Evolutionary conservation across 331 rosid species (phyloP).

Genomic region (Phaseolus coccineus): DNA sequence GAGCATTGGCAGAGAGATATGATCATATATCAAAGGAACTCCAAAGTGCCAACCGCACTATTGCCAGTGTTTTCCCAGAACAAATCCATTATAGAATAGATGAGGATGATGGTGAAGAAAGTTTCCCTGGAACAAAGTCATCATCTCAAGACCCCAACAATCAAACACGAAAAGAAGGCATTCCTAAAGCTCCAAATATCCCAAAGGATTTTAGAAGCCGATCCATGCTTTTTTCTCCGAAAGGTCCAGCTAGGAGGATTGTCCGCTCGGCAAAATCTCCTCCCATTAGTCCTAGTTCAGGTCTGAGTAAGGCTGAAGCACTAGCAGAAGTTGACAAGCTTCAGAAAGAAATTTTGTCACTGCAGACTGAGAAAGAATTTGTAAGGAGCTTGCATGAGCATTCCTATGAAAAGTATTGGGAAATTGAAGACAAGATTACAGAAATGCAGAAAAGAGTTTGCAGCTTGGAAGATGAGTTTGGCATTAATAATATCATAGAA

Average conservation of each 20-base stretch:
- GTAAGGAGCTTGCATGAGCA: slow-evolving; percentile 77
- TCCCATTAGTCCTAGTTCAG: slow-evolving; percentile 51
- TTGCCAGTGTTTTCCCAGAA: slow-evolving; percentile 80
- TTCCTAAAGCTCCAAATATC: slow-evolving; percentile 68
- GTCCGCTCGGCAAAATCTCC: slow-evolving; percentile 47
- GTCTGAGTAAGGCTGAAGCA: slow-evolving; percentile 70
- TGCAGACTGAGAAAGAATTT: slow-evolving; percentile 93
- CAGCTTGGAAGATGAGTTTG: slow-evolving; percentile 75
- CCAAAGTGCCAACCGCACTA: slow-evolving; percentile 90
- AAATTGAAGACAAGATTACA: slow-evolving; percentile 64
- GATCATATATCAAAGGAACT: slow-evolving; percentile 82
- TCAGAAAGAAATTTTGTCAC: slow-evolving; percentile 76
- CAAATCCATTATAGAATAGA: slow-evolving; percentile 70
- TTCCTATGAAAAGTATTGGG: slow-evolving; percentile 75
- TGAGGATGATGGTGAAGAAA: slow-evolving; percentile 61
- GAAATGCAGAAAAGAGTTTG: slow-evolving; percentile 72
- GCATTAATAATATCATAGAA: slow-evolving; percentile 58
- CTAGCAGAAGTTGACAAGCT: slow-evolving; percentile 66
- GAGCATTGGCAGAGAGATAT: slow-evolving; percentile 80
- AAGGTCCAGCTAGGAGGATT: slow-evolving; percentile 46
- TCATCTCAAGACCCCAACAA: slow-evolving; percentile 32
- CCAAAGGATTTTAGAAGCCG: slow-evolving; percentile 61
- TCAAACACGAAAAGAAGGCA: slow-evolving; percentile 44
- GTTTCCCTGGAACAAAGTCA: slow-evolving; percentile 47
- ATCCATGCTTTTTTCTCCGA: slow-evolving; percentile 62